Evolutionary conservation across 2,329 filamentous ascomycete genomes (phyloP).

Genomic region (Leptoxyphium fumago): DNA sequence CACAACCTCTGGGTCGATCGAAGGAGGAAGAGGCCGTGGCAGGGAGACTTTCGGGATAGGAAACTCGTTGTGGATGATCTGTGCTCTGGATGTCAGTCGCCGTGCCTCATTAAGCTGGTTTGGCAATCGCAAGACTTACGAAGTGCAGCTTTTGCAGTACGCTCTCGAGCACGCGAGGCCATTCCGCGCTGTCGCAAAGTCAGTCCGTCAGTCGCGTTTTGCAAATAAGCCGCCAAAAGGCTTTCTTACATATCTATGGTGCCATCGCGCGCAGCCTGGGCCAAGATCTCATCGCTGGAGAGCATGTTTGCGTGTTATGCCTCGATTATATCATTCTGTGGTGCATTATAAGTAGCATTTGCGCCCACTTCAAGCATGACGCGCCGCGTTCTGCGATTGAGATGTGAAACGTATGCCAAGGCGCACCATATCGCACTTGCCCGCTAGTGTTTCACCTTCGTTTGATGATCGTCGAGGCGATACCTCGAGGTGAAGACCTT

Average conservation of each 20-base stretch:
- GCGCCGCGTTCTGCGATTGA: not conserved
- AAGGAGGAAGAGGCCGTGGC: conserved; percentile 27
- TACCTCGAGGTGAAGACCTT: no score
- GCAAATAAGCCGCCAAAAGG: not conserved
- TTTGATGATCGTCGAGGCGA: no score
- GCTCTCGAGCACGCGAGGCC: conserved; percentile 51
- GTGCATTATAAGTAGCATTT: not conserved
- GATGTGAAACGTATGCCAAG: not conserved
- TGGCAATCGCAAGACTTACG: conserved; percentile 22
- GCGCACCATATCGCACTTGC: not conserved
- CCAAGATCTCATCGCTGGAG: conserved; percentile 35
- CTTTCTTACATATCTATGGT: conserved; percentile 41
- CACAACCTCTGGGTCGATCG: conserved; percentile 20
- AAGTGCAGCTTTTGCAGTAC: conserved; percentile 56
- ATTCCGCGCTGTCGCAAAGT: conserved; percentile 42
- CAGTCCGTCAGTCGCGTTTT: conserved; percentile 18
- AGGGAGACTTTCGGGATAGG: conserved; percentile 48
- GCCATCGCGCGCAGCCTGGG: conserved; percentile 42
- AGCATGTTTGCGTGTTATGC: conserved; percentile 8
- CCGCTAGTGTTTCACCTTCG: no score
- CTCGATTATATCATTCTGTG: not conserved
- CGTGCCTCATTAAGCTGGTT: no score
- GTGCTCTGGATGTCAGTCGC: not conserved
- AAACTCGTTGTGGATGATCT: conserved; percentile 68
- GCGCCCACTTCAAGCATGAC: not conserved